A percentile compares a stretch with the other conserved stretches of the same genome.
phyloP scores from a whole-genome alignment of 495 filamentous ascomycete genomes.

The Aspergillus carlsbadensis region DNA sequence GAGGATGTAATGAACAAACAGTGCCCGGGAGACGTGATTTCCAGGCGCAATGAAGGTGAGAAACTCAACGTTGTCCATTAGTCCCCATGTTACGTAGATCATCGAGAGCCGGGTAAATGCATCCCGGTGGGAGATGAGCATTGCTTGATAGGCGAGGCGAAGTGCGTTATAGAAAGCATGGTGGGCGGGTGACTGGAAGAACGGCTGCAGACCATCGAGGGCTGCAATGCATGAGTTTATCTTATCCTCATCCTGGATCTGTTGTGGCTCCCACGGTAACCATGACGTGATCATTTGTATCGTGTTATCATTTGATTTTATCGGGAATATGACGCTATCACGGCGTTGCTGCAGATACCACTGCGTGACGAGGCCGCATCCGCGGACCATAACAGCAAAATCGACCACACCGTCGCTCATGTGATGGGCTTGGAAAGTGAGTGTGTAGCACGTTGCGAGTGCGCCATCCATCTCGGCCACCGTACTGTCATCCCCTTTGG shows the following conservation, averaged over 20 bases:
- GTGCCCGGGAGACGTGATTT: conserved; percentile 48
- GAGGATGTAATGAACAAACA: conserved; percentile 59
- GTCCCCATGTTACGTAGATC: background rate
- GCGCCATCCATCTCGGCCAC: conserved; percentile 43
- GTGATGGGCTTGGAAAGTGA: conserved; percentile 59
- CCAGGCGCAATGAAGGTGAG: conserved; percentile 47
- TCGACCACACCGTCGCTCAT: conserved; percentile 60
- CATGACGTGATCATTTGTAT: conserved; percentile 22
- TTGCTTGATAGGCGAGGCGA: conserved; percentile 10
- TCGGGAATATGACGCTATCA: conserved; percentile 43
- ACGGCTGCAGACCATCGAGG: background rate
- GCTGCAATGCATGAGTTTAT: background rate
- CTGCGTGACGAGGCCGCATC: conserved; percentile 52
- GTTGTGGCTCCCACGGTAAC: conserved; percentile 32
- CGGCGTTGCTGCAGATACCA: conserved; percentile 39
- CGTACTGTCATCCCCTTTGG: conserved; percentile 26
- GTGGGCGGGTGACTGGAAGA: conserved; percentile 5
- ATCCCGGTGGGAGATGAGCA: conserved; percentile 24
- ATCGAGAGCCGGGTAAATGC: conserved; percentile 23
- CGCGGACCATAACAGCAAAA: conserved; percentile 62
- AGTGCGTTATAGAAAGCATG: conserved; percentile 23
- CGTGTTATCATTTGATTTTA: conserved; percentile 40
- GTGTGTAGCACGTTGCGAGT: conserved; percentile 58
- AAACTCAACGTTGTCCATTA: conserved; percentile 48
- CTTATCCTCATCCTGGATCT: conserved; percentile 30